Conservation (phyloP, 352 stramenopile genomes). For the Thraustochytrium striatum region DNA sequence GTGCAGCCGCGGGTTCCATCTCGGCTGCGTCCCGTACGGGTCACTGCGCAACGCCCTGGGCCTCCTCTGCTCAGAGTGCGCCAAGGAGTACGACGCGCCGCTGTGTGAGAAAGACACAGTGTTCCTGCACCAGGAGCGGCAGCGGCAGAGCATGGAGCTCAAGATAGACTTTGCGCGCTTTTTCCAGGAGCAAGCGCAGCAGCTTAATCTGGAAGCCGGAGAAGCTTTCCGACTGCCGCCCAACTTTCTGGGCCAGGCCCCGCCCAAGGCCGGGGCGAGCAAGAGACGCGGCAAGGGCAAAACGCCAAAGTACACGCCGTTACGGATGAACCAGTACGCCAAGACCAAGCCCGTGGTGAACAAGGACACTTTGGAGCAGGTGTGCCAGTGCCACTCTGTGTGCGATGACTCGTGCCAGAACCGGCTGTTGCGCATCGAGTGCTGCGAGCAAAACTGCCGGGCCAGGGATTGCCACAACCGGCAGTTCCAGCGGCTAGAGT, state of each 20-base stretch:
- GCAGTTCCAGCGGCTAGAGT: constrained; percentile 1
- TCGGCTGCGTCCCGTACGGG: constrained; percentile 22
- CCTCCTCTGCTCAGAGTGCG: constrained; percentile 23
- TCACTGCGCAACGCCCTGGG: constrained; percentile 23
- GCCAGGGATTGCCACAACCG: constrained; percentile 25
- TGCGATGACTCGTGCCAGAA: constrained; percentile 31
- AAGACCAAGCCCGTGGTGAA: constrained; percentile 26
- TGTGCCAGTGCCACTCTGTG: constrained; percentile 11
- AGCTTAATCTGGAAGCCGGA: neutral
- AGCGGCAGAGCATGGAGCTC: neutral
- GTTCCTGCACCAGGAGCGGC: constrained; percentile 2
- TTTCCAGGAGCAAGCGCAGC: neutral
- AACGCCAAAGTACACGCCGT: constrained; percentile 29
- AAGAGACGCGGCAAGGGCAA: constrained; percentile 4
- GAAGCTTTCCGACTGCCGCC: neutral
- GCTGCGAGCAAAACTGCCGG: constrained; percentile 11
- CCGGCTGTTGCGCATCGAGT: constrained; percentile 42
- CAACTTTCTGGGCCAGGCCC: neutral
- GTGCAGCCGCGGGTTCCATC: neutral
- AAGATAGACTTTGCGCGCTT: neutral
- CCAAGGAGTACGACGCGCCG: constrained; percentile 35
- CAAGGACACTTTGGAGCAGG: constrained; percentile 4
- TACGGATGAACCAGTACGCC: constrained; percentile 8
- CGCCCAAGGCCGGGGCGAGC: neutral
- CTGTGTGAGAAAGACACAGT: neutral